phyloP scores from a whole-genome alignment of 2,329 filamentous ascomycete species.

The Ceratocystis cubensis region DNA sequence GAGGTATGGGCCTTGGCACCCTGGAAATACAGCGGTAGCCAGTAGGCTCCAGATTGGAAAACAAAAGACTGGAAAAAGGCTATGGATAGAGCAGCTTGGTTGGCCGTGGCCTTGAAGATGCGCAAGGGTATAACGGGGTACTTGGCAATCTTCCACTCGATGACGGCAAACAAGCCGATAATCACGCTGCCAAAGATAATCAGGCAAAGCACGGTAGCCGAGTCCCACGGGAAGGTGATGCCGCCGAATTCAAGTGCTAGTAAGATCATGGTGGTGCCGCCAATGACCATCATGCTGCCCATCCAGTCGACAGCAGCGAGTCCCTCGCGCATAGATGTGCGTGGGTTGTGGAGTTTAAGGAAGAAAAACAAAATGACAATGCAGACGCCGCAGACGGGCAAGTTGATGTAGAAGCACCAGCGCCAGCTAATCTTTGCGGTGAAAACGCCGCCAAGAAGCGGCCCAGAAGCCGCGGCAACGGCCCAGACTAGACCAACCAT shows the following conservation, averaged over 20 bases:
- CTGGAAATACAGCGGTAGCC: conserved; percentile 77
- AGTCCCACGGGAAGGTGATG: conserved; percentile 60
- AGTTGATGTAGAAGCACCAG: conserved; percentile 59
- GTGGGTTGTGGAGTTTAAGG: conserved; percentile 55
- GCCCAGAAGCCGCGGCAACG: conserved; percentile 51
- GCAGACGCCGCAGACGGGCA: conserved; percentile 36
- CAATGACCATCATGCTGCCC: conserved; percentile 49
- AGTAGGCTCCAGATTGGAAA: conserved; percentile 69
- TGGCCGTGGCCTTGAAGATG: conserved; percentile 55
- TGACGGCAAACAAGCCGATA: conserved; percentile 53
- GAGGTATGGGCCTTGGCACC: conserved; percentile 55
- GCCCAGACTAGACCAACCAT: conserved; percentile 49
- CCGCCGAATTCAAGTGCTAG: conserved; percentile 79
- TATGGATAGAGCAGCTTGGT: conserved; percentile 50
- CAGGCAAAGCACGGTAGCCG: conserved; percentile 62
- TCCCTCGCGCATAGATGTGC: conserved; percentile 49
- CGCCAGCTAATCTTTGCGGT: conserved; percentile 53
- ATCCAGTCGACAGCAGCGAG: conserved; percentile 51
- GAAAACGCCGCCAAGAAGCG: conserved; percentile 56
- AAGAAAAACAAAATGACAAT: conserved; percentile 45
- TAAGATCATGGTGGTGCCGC: conserved; percentile 72
- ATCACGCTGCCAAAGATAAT: conserved; percentile 58
- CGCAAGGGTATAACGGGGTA: conserved; percentile 67
- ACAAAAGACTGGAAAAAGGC: conserved; percentile 64
- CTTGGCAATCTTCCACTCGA: conserved; percentile 59